These are phyloP conservation scores for Stylosanthes scabra DNA, from an alignment of 331 rosid species.

Conservation along the genomic window DNA sequence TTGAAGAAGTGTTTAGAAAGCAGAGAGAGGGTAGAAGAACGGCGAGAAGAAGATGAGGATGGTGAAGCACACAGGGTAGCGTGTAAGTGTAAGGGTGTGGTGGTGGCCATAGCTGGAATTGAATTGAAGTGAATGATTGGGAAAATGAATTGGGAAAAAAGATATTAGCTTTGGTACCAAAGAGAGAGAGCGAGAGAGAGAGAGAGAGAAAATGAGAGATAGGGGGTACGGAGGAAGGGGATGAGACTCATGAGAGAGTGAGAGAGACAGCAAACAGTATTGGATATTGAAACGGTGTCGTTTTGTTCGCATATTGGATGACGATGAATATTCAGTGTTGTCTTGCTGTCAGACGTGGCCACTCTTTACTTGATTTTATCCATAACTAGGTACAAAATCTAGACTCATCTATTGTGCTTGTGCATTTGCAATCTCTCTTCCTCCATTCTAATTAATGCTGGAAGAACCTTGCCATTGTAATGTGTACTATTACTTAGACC, in stretches of 20 bases:
- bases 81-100: constrained; percentile 51
- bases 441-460: too few relatives aligned
- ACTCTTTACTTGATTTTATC: not conserved
- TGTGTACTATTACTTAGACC: too few relatives aligned
- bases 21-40: constrained; percentile 40
- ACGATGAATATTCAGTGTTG: not conserved
- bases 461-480: too few relatives aligned
- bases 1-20: constrained; percentile 35
- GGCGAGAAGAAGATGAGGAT: constrained; percentile 34
- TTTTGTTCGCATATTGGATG: not conserved
- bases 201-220: too few relatives aligned
- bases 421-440: too few relatives aligned
- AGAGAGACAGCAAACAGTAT: not conserved
- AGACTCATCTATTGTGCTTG: not conserved
- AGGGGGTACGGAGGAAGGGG: not conserved
- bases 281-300: not conserved
- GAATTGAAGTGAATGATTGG: not conserved
- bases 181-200: not conserved
- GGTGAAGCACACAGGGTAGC: constrained; percentile 36
- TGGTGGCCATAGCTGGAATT: constrained; percentile 33
- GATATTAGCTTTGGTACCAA: not conserved
- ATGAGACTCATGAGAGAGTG: not conserved
- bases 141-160: not conserved
- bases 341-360: constrained; percentile 3
- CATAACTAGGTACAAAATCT: not conserved